phyloP scores from a whole-genome alignment of 495 filamentous ascomycete genomes.

The Penicillium ochrochloron region DNA sequence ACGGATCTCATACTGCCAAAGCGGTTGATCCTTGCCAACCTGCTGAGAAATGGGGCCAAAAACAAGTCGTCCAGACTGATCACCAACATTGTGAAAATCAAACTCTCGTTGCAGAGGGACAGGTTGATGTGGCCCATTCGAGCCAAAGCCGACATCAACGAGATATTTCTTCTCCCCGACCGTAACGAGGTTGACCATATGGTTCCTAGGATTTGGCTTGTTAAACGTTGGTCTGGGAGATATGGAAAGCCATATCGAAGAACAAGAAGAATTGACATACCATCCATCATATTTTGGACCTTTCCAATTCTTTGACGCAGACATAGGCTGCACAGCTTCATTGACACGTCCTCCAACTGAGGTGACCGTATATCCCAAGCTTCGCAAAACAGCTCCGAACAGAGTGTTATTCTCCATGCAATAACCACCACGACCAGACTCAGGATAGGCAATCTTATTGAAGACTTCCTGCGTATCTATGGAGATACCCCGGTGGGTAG shows the following conservation, averaged over 20 bases:
- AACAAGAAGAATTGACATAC: conserved; percentile 3
- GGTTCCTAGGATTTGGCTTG: conserved; percentile 35
- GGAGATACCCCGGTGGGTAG: conserved; percentile 1
- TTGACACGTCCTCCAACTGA: not conserved
- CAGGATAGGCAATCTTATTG: conserved; percentile 60
- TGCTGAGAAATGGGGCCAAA: conserved; percentile 31
- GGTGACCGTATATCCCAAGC: conserved; percentile 57
- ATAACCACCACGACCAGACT: conserved; percentile 60
- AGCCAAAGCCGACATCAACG: conserved; percentile 71
- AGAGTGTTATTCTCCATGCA: conserved; percentile 74
- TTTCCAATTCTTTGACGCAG: conserved; percentile 24
- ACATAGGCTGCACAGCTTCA: conserved; percentile 18
- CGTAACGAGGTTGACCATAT: conserved; percentile 69
- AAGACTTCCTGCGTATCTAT: conserved; percentile 31
- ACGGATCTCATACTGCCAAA: conserved; percentile 60
- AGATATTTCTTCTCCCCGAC: conserved; percentile 55
- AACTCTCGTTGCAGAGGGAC: conserved; percentile 46
- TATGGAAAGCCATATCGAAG: not conserved
- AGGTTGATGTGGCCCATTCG: conserved; percentile 55
- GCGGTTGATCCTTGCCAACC: conserved; percentile 28
- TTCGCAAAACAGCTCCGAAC: conserved; percentile 62
- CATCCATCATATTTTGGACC: conserved; percentile 28
- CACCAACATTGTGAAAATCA: conserved; percentile 42
- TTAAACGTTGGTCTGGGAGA: not conserved
- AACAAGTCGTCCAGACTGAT: conserved; percentile 48